A percentile compares a stretch with the other conserved stretches of the same genome.
Evolutionary conservation across 805 yeast species (phyloP).

Genomic region (Yarrowia porcina): DNA sequence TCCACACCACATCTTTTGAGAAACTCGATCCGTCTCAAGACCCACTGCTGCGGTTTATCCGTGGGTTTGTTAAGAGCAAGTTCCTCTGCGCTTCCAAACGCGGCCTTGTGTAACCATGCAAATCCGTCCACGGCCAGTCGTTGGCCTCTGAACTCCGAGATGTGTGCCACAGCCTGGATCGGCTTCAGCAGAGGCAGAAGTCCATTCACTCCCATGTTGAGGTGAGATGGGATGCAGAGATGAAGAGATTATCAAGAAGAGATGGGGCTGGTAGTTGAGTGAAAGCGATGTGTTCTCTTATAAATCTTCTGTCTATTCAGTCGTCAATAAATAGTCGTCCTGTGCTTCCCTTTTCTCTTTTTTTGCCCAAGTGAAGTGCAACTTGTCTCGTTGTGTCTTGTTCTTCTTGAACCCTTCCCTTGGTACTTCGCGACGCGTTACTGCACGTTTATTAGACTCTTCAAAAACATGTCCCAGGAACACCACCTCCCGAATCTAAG

Average conservation of each 20-base stretch:
- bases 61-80: conserved; percentile 71
- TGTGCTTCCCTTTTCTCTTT: neutral
- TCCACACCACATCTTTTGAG: conserved; percentile 62
- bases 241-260: too few relatives aligned
- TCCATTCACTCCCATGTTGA: conserved; percentile 73
- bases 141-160: conserved; percentile 64
- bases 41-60: conserved; percentile 46
- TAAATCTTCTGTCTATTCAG: too few relatives aligned
- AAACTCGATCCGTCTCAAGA: conserved; percentile 64
- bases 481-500: neutral
- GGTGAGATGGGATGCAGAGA: conserved; percentile 28
- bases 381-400: neutral
- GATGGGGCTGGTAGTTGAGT: too few relatives aligned
- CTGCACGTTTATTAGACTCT: neutral
- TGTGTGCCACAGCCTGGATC: conserved; percentile 57
- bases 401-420: neutral
- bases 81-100: conserved; percentile 78
- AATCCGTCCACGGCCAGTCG: conserved; percentile 91
- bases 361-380: neutral
- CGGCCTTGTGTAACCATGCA: conserved; percentile 92
- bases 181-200: conserved; percentile 74
- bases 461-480: neutral
- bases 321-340: neutral
- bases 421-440: neutral
- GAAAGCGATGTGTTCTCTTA: too few relatives aligned